phyloP scores from a whole-genome alignment of 208 protist genomes.

The Trypanosoma conorhini region DNA sequence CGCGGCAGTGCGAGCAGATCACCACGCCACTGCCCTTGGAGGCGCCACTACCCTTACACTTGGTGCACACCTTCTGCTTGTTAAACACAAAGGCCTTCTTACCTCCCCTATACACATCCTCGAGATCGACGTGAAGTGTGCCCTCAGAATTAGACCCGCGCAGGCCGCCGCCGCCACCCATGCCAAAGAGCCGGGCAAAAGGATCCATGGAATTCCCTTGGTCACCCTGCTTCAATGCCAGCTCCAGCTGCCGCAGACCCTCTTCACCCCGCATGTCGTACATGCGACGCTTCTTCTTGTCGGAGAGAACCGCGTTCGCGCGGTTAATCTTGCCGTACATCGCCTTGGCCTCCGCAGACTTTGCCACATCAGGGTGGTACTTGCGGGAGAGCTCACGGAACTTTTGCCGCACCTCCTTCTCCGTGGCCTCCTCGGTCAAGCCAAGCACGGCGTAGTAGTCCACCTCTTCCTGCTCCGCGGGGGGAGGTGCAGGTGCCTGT shows the following conservation, averaged over 20 bases:
- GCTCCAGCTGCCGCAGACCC: slow-evolving; percentile 77
- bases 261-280: slow-evolving; percentile 92
- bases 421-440: slow-evolving; percentile 64
- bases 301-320: slow-evolving; percentile 91
- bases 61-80: slow-evolving; percentile 89
- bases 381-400: slow-evolving; percentile 73
- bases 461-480: slow-evolving; percentile 33
- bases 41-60: slow-evolving; percentile 69
- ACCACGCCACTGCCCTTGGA: slow-evolving; percentile 22
- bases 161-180: slow-evolving; percentile 32
- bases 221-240: slow-evolving; percentile 25
- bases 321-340: slow-evolving; percentile 79
- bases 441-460: slow-evolving; percentile 83
- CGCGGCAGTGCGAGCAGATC: slow-evolving; percentile 60
- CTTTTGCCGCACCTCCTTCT: slow-evolving; percentile 77
- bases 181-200: slow-evolving; percentile 57
- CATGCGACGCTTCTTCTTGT: slow-evolving; percentile 89
- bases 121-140: slow-evolving; percentile 78
- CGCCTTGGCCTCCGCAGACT: slow-evolving; percentile 46
- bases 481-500: not conserved
- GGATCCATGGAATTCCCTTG: slow-evolving; percentile 41
- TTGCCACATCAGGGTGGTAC: slow-evolving; percentile 86
- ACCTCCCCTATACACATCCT: slow-evolving; percentile 94
- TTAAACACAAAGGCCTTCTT: slow-evolving; percentile 63
- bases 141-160: slow-evolving; percentile 85